A percentile compares a stretch with the other conserved stretches of the same genome.
phyloP scores from a whole-genome alignment of 2,329 filamentous ascomycete genomes.

The Epichloe gansuensis region DNA sequence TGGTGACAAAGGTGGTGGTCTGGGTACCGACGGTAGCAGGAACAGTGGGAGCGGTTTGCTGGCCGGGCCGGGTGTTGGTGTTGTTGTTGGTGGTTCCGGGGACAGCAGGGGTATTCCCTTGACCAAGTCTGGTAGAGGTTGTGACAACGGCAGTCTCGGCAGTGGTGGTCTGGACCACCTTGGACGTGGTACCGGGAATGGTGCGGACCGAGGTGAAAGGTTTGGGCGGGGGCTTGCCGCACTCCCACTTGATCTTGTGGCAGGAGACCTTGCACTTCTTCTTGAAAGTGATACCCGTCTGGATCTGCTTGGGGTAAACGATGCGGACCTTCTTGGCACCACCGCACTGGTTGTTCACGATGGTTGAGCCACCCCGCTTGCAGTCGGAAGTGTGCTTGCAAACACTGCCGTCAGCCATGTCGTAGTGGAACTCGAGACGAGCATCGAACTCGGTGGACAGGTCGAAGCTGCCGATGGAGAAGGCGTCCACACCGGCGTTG shows the following conservation, averaged over 20 bases:
- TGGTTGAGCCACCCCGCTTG: conserved; percentile 51
- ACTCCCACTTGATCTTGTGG: conserved; percentile 48
- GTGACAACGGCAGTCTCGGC: neutral
- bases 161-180: neutral
- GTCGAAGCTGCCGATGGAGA: conserved; percentile 67
- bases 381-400: conserved; percentile 72
- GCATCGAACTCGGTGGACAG: conserved; percentile 63
- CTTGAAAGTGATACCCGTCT: conserved; percentile 24
- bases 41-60: conserved; percentile 2
- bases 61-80: conserved; percentile 1
- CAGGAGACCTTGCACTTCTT: conserved; percentile 49
- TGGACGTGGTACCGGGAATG: neutral
- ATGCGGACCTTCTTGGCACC: conserved; percentile 75
- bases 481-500: conserved; percentile 29
- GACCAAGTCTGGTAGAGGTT: conserved; percentile 1
- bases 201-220: neutral
- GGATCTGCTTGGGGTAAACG: conserved; percentile 47
- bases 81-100: conserved; percentile 5
- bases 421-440: conserved; percentile 75
- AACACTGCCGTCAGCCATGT: conserved; percentile 66
- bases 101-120: conserved; percentile 9
- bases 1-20: conserved; percentile 16
- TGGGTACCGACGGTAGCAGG: neutral
- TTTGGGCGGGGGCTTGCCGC: conserved; percentile 24
- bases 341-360: conserved; percentile 84